A percentile compares a stretch with the other conserved stretches of the same genome.
Conservation (phyloP, 257 asterid genomes). For the Apocynum venetum region DNA sequence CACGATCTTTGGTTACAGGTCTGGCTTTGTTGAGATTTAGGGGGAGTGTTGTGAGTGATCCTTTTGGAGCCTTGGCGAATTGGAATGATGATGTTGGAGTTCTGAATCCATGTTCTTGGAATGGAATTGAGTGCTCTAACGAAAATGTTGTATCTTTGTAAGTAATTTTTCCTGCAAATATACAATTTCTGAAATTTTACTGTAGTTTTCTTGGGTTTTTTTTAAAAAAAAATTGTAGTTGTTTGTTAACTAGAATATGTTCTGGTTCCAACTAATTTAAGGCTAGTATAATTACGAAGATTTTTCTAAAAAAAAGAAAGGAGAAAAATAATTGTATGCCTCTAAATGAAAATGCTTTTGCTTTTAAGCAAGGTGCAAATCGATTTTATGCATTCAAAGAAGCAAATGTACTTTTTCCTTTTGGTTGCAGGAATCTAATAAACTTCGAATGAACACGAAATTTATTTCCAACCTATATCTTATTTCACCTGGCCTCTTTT, state of each 20-base stretch:
- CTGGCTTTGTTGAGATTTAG: conserved; percentile 57
- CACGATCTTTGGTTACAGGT: conserved; percentile 36
- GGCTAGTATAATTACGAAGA: not conserved
- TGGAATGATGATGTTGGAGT: conserved; percentile 62
- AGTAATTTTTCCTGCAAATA: conserved; percentile 28
- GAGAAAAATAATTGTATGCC: too few relatives aligned
- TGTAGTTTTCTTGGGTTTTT: not conserved
- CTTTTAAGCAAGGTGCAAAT: not conserved
- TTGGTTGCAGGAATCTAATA: not conserved
- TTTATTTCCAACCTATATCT: not conserved
- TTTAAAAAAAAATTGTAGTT: not conserved
- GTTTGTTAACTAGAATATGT: not conserved
- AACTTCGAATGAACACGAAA: not conserved
- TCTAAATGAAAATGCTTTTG: not conserved
- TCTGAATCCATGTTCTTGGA: conserved; percentile 70
- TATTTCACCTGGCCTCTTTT: not conserved
- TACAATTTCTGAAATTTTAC: not conserved
- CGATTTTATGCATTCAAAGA: not conserved
- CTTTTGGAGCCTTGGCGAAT: conserved; percentile 53
- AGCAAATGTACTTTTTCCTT: not conserved
- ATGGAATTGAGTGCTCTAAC: conserved; percentile 65
- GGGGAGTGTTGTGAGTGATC: conserved; percentile 54
- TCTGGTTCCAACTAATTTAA: not conserved
- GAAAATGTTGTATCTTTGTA: conserved; percentile 66
- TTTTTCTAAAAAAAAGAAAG: not conserved